Evolutionary conservation across 805 yeast species (phyloP), one percentile per base, ranked within the genome.

Genomic region (Yamadazyma scolyti): DNA sequence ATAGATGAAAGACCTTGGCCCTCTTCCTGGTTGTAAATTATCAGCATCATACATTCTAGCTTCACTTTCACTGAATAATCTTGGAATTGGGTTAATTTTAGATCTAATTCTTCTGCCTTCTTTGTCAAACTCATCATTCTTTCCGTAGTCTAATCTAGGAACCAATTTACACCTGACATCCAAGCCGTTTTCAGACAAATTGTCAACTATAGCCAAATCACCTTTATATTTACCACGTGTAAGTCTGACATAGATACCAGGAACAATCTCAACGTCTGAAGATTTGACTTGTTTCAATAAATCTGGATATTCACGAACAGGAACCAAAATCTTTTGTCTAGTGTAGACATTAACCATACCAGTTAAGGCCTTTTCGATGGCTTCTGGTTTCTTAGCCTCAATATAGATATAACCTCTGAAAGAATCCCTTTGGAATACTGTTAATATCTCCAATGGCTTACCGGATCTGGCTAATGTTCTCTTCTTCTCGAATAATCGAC

Each of bases 271-370:
- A 16, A 87, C 82, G 48, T 89, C 97, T 31, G 86, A 75, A 0
- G 95, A 77, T 58, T 83, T 87, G 33, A 79, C 85, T 34, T 95
- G 96, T 51, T 94, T 83, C 54, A 93, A 70, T 49, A 93, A 69
- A 56, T 89, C 94, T 2, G 96, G 96, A 56, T 88, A 84, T 61
- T 93, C 98, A 55, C 85, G 86, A 36, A 93, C 93, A 5, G 98
- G 98, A 28, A 93, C 96, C 39, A 90, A 68, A 30, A 89, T 71
- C 58, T 85, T 84, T 49, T 82, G 82, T 33, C 73, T 65, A 25
- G 65, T 52, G 47, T 82, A 93, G 20, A 90, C 80, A 57, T 88
- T 89, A 20, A 93, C 90, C 54, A 93, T 73, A 60, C 97, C 97
- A 27, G 78, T 77, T 37, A 90, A 72, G 11, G 96, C 96, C 36